phyloP scores from a whole-genome alignment of 2,329 filamentous ascomycete species.

The Gnomoniopsis smithogilvyi region DNA sequence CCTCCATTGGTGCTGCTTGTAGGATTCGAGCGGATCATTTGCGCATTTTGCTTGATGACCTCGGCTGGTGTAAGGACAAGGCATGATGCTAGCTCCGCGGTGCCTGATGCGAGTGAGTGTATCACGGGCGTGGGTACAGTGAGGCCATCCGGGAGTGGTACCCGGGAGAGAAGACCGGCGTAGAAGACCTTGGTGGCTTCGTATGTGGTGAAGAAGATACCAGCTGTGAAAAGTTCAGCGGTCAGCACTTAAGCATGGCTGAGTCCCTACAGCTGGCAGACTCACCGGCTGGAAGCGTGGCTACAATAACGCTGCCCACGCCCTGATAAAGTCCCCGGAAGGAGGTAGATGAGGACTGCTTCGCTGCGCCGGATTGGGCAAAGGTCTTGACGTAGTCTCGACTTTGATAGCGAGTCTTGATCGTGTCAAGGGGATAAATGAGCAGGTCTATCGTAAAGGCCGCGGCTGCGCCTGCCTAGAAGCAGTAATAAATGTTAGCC shows the following conservation, averaged over 20 bases:
- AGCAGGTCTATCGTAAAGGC: slow-evolving; percentile 84
- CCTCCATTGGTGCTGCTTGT: not conserved
- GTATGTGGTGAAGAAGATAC: slow-evolving; percentile 88
- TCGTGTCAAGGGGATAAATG: slow-evolving; percentile 83
- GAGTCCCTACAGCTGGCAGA: not conserved
- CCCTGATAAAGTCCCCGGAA: slow-evolving; percentile 83
- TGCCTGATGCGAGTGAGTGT: slow-evolving; percentile 69
- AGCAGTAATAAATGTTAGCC: not conserved
- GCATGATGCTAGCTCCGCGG: slow-evolving; percentile 81
- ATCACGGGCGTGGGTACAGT: slow-evolving; percentile 63
- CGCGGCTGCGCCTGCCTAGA: slow-evolving; percentile 76
- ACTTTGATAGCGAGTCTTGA: slow-evolving; percentile 84
- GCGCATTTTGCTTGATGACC: slow-evolving; percentile 90
- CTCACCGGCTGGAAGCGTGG: slow-evolving; percentile 76
- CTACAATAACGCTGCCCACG: slow-evolving; percentile 77
- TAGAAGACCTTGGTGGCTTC: slow-evolving; percentile 70
- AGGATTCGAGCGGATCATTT: slow-evolving; percentile 59
- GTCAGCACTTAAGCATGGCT: not conserved
- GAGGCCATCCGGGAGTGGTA: slow-evolving; percentile 2
- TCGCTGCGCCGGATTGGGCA: slow-evolving; percentile 52
- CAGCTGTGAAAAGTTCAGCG: slow-evolving; percentile 42
- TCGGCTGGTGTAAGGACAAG: slow-evolving; percentile 84
- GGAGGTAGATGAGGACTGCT: slow-evolving; percentile 43
- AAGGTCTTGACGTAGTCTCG: slow-evolving; percentile 70
- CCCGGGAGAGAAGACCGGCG: slow-evolving; percentile 40